Evolutionary conservation across 2,329 filamentous ascomycete species (phyloP).

Genomic region (Sphaceloma murrayae): DNA sequence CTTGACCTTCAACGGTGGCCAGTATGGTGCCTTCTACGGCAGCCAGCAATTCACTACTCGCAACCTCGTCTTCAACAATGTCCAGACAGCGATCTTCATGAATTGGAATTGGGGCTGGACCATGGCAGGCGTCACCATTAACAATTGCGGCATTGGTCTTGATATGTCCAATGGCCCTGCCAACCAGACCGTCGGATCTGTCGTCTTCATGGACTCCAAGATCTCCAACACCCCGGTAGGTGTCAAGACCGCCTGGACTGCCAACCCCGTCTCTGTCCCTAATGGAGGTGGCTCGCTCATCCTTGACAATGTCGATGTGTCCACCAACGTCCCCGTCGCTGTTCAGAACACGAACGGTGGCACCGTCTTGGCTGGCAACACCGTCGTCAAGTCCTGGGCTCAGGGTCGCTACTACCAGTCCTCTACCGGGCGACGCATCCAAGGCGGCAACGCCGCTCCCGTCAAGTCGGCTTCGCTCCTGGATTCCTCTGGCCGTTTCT

Average conservation of each 20-base stretch:
- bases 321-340: constrained; percentile 50
- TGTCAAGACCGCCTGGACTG: constrained; percentile 66
- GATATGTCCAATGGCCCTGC: constrained; percentile 39
- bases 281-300: constrained; percentile 72
- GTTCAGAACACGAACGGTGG: constrained; percentile 51
- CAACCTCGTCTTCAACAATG: constrained; percentile 43
- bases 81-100: constrained; percentile 43
- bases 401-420: constrained; percentile 67
- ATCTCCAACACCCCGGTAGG: constrained; percentile 68
- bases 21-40: constrained; percentile 50
- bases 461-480: constrained; percentile 60
- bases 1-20: constrained; percentile 51
- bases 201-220: constrained; percentile 71
- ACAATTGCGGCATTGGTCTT: constrained; percentile 39
- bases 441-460: constrained; percentile 43
- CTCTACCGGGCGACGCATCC: constrained; percentile 43
- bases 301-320: constrained; percentile 81
- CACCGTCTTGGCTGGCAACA: constrained; percentile 59
- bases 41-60: constrained; percentile 53
- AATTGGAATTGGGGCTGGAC: constrained; percentile 49
- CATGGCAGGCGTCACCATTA: constrained; percentile 38
- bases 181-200: constrained; percentile 71
- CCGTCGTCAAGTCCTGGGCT: constrained; percentile 60
- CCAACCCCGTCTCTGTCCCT: constrained; percentile 50
- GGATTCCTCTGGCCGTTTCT: constrained; percentile 56